Evolutionary conservation across 768 basidiomycete species (phyloP), one percentile per base, ranked within the genome.

Genomic region (Megacollybia marginata): DNA sequence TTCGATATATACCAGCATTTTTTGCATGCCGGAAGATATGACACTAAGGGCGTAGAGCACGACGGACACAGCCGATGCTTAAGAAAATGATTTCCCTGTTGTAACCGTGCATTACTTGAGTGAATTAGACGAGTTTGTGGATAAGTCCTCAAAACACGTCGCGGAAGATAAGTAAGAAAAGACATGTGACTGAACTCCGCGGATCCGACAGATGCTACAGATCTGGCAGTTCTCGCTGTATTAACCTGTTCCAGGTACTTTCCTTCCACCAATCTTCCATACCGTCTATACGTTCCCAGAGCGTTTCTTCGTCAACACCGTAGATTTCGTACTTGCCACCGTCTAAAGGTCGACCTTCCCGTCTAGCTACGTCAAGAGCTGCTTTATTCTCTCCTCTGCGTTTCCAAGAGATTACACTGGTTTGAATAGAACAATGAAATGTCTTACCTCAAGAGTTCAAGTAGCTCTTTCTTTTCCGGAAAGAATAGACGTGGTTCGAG

Each of bases 201-300:
- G 23, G 23, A 28, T 2, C 23, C 23, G 6, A 28, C n/a, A n/a
- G n/a, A 40, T 40, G 2, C 44, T 44, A 78, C 50, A 74, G 51
- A 66, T 93, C 92, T n/a, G 91, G 91, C 48, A 93, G 65, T 65
- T 94, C 91, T 61, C 92, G 73, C 55, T 84, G 82, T 58, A 90
- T 79, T 48, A 94, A 67, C 52, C 92, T 71, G 35, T 73, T 80
- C 90, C 91, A 95, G 46, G 91, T 94, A 53, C 81, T 88, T 59
- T 92, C 89, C 60, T 81, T 90, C 92, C 92, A 94, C 90, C 88
- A 91, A 36, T 91, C 89, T 16, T 86, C 81, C 84, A 92, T 87
- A 47, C 73, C 72, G 54, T 85, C 78, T 33, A 95, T 83, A 40
- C 83, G 75, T 36, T 86, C 86, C 85, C 92, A 94, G 12, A 95